Percentiles rank a stretch among this genome's conserved stretches.
Conservation (phyloP, 768 basidiomycete genomes). For the Macrocybe gigantea region DNA sequence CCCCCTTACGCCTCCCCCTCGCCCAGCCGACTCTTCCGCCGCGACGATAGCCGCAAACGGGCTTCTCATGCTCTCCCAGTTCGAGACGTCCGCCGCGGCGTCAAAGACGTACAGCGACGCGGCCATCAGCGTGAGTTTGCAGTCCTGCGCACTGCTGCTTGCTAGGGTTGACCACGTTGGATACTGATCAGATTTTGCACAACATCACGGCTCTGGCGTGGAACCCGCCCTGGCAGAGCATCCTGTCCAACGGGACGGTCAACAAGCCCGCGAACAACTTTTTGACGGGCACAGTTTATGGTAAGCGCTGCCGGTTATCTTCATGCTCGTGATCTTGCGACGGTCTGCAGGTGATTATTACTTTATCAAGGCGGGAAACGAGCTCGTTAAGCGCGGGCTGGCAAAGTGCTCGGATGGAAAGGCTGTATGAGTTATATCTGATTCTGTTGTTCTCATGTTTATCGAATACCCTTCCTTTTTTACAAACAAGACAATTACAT, state of each 20-base stretch:
- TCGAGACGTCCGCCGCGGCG: conserved; percentile 27
- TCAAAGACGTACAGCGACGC: conserved; percentile 37
- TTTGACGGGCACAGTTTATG: conserved; percentile 57
- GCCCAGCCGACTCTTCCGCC: conserved; percentile 66
- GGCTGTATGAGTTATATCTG: background rate
- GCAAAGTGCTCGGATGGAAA: conserved; percentile 23
- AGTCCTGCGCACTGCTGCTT: background rate
- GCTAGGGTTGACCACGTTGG: background rate
- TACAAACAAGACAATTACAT: too few species aligned
- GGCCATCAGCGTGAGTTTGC: conserved; percentile 38
- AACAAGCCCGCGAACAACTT: conserved; percentile 51
- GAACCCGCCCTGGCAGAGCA: conserved; percentile 56
- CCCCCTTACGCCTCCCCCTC: conserved; percentile 43
- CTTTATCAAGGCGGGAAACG: conserved; percentile 51
- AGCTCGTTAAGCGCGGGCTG: conserved; percentile 40
- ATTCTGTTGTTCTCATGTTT: too few species aligned
- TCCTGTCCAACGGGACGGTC: conserved; percentile 63
- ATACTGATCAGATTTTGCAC: conserved; percentile 31
- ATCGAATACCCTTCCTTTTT: too few species aligned
- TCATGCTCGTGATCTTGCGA: background rate
- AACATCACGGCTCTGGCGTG: conserved; percentile 48
- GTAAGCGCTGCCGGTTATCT: conserved; percentile 18
- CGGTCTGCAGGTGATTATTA: conserved; percentile 51
- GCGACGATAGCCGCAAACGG: conserved; percentile 58
- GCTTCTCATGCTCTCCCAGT: conserved; percentile 48